phyloP scores from a whole-genome alignment of 2,329 filamentous ascomycete genomes.

The Fusarium sulawesiense region DNA sequence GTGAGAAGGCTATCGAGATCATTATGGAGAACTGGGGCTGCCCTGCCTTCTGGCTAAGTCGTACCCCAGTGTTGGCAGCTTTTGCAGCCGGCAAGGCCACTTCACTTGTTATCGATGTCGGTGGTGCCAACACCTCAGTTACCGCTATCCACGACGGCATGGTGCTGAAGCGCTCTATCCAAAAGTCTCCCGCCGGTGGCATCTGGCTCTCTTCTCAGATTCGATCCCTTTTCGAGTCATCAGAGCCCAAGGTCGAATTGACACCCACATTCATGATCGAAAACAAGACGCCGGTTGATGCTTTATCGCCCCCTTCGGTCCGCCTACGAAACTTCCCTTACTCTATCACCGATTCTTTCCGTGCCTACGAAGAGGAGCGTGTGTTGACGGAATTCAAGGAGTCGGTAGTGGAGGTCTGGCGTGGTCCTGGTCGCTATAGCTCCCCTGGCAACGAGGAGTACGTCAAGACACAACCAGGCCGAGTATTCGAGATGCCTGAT shows the following conservation, averaged over 20 bases:
- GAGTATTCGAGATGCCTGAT: constrained; percentile 96
- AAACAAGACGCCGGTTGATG: constrained; percentile 89
- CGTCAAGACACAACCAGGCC: constrained; percentile 77
- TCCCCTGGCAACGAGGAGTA: constrained; percentile 79
- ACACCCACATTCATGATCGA: constrained; percentile 89
- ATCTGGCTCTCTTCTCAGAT: constrained; percentile 92
- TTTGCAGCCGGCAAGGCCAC: constrained; percentile 95
- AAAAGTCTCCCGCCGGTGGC: constrained; percentile 86
- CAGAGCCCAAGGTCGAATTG: constrained; percentile 76
- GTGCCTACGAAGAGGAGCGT: constrained; percentile 87
- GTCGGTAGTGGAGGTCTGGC: constrained; percentile 94
- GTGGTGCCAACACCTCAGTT: constrained; percentile 87
- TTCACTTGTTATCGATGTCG: constrained; percentile 91
- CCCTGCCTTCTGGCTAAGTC: constrained; percentile 92
- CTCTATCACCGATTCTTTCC: constrained; percentile 76
- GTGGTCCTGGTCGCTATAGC: constrained; percentile 76
- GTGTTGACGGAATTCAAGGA: constrained; percentile 97
- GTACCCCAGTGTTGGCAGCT: constrained; percentile 87
- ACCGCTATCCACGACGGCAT: constrained; percentile 95
- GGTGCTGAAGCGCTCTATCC: constrained; percentile 89
- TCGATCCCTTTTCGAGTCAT: constrained; percentile 79
- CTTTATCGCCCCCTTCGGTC: constrained; percentile 81
- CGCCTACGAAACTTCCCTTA: constrained; percentile 76
- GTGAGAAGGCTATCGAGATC: constrained; percentile 95
- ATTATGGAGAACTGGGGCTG: constrained; percentile 97